Base-by-base conservation (phyloP, 164 flowering plant genomes). In the Annona squamosa region DNA sequence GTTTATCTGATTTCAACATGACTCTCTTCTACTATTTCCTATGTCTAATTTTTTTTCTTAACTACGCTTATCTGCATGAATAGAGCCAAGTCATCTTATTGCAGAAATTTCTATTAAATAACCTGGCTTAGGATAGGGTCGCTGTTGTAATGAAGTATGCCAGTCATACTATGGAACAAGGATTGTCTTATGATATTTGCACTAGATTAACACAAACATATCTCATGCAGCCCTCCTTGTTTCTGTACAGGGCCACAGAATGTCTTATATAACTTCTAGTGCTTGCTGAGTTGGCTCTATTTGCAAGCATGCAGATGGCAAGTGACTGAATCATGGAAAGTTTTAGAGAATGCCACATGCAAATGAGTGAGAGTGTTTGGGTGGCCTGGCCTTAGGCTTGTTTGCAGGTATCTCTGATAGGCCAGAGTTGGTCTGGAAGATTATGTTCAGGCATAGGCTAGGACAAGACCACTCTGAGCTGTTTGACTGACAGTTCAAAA, bases 1-100 rank as follows among this genome's bases (percentile, higher is more conserved):
- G 98, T 87, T 73, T 16, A 52, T 10, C 13, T 52, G 59, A 52
- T 52, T 52, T 52, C 59, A 52, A 52, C 59, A 52, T 7, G 59
- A 52, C 13, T 52, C 13, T 52, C 59, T 52, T 4, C 59, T 52
- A 52, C 59, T 48, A 48, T 48, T 48, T 48, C 56, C 12, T 12
- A 48, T 48, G 12, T 5, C 56, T 52, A 52, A 52, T 52, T 52
- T 52, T 7, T 52, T 52, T 16, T 52, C 59, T 5, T 2, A 52
- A 16, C 59, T 10, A 7, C 9, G 59, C 59, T 7, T 52, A 52
- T 2, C 59, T 52, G 9, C 59, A 52, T 4, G 9, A 52, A 12
- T 2, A 12, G 6, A 7, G 59, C 59, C 59, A 52, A 52, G 13
- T 0, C 13, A 52, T 52, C 59, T 7, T 52, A 12, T 52, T 52